Percentiles rank a stretch among this genome's conserved stretches.
These are phyloP conservation scores for Plasmodium knowlesi DNA, from an alignment of 169 alveolate species.

Conservation along the genomic window DNA sequence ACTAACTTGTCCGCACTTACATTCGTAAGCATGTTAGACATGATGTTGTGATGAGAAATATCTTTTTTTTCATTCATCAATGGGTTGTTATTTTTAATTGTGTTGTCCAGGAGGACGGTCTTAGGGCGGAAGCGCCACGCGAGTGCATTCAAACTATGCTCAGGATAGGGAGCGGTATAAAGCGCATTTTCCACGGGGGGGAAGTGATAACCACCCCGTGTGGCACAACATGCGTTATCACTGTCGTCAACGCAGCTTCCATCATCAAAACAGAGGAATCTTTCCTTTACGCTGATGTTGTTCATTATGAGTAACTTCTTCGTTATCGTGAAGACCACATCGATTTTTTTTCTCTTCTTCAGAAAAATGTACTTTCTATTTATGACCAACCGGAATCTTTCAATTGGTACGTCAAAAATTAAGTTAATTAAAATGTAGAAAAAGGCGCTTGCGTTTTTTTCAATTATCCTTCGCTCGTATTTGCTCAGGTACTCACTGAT, in stretches of 20 bases:
- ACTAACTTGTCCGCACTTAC: neutral
- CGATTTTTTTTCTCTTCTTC: slow-evolving; percentile 34
- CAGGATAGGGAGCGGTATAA: too few species aligned
- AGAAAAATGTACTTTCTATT: slow-evolving; percentile 60
- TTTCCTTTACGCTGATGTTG: slow-evolving; percentile 36
- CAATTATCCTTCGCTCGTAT: slow-evolving; percentile 42
- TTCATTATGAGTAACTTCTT: slow-evolving; percentile 26
- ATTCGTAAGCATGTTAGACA: neutral
- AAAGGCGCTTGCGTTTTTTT: slow-evolving; percentile 50
- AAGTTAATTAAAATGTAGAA: slow-evolving; percentile 55
- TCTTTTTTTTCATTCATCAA: slow-evolving; percentile 15
- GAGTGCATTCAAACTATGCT: too few species aligned
- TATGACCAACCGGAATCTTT: slow-evolving; percentile 51
- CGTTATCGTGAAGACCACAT: slow-evolving; percentile 36
- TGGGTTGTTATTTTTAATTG: slow-evolving; percentile 2
- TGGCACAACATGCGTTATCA: neutral
- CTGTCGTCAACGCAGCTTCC: neutral
- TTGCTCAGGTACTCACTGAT: slow-evolving; percentile 35
- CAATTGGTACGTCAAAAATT: slow-evolving; percentile 45
- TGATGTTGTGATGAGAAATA: neutral
- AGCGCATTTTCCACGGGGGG: too few species aligned
- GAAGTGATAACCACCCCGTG: neutral
- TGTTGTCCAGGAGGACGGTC: neutral
- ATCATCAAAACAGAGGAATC: neutral
- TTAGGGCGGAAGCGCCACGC: neutral